Evolutionary conservation across 106 monocot species (phyloP).

Genomic region (Amphibolis antarctica): DNA sequence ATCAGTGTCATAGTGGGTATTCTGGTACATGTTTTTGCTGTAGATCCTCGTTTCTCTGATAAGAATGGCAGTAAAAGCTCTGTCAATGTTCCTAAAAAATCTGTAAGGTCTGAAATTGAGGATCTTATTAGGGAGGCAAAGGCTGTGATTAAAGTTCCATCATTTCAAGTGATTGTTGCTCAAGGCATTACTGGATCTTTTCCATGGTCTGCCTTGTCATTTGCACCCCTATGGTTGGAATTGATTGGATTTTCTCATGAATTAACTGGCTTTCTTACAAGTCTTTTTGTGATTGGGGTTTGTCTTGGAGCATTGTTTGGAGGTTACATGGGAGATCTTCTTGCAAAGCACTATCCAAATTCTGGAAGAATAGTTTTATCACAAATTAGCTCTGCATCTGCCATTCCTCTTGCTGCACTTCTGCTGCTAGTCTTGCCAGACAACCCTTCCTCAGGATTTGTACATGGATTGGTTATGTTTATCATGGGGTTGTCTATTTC

Average conservation of each 20-base stretch:
- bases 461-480: slow-evolving; percentile 48
- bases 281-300: slow-evolving; percentile 38
- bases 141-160: slow-evolving; percentile 55
- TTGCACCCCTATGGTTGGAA: slow-evolving; percentile 90
- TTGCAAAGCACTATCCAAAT: slow-evolving; percentile 48
- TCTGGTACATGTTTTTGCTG: slow-evolving; percentile 46
- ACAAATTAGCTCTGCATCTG: slow-evolving; percentile 77
- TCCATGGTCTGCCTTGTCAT: slow-evolving; percentile 84
- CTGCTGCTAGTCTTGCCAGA: slow-evolving; percentile 57
- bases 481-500: slow-evolving; percentile 82
- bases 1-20: slow-evolving; percentile 67
- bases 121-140: slow-evolving; percentile 55
- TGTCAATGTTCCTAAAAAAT: slow-evolving; percentile 4
- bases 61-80: not conserved
- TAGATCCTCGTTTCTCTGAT: slow-evolving; percentile 46
- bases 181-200: slow-evolving; percentile 88
- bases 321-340: slow-evolving; percentile 73
- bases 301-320: slow-evolving; percentile 69
- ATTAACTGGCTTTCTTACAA: slow-evolving; percentile 48
- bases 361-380: slow-evolving; percentile 82
- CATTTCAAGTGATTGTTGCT: slow-evolving; percentile 87
- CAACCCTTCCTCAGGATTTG: slow-evolving; percentile 41
- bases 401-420: slow-evolving; percentile 66
- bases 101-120: slow-evolving; percentile 30
- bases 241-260: slow-evolving; percentile 76